These are phyloP conservation scores for Pseudonitzschia multiseries DNA, from an alignment of 108 stramenopile genomes.

Conservation along the genomic window DNA sequence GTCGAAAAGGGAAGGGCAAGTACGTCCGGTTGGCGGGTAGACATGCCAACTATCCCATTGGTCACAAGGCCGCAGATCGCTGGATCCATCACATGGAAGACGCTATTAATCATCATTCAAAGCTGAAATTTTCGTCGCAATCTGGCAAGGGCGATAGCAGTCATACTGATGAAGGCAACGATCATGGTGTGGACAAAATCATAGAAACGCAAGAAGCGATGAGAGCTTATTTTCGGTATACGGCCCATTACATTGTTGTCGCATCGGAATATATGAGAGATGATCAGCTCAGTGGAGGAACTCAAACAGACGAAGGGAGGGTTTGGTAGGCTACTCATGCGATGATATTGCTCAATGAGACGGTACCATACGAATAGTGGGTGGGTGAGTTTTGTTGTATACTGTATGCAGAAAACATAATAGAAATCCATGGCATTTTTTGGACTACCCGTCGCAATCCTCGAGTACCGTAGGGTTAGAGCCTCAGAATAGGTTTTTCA, in stretches of 20 bases:
- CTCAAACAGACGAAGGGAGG: conserved; percentile 56
- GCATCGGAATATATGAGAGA: conserved; percentile 73
- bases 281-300: conserved; percentile 78
- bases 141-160: conserved; percentile 22
- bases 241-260: conserved; percentile 79
- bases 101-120: conserved; percentile 59
- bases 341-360: no score
- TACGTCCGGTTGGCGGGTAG: conserved; percentile 74
- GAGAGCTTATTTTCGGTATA: conserved; percentile 53
- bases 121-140: conserved; percentile 39
- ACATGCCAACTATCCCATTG: conserved; percentile 74
- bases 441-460: no score
- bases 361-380: no score
- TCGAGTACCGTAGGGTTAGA: no score
- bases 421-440: no score
- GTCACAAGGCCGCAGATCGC: conserved; percentile 54
- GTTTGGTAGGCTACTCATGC: conserved; percentile 47
- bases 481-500: no score
- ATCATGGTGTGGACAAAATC: conserved; percentile 20
- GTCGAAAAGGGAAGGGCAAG: conserved; percentile 68
- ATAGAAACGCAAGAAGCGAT: conserved; percentile 9
- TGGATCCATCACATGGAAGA: conserved; percentile 74
- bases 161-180: conserved; percentile 35
- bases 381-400: no score
- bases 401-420: no score